Base-by-base conservation (phyloP, 495 filamentous ascomycete species). In the Annulohypoxylon maeteangense region DNA sequence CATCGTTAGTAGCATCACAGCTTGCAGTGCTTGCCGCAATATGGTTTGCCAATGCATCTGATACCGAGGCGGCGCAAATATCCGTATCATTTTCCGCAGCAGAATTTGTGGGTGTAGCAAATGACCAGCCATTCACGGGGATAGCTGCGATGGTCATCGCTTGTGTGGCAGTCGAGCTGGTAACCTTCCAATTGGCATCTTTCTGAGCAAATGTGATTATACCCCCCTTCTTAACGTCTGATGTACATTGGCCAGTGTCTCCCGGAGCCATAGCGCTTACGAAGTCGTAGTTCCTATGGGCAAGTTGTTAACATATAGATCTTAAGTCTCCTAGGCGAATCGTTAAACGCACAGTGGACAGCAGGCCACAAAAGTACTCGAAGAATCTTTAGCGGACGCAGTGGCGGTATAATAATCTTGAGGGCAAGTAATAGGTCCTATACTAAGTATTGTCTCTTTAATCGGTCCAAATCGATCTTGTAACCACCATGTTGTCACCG, bases 401-500 rank as follows among this genome's bases (percentile, higher is more conserved):
- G 66, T 69, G 7, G 76, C 76, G 7, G 76, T 78, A 36, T 69
- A 75, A 38, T 78, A 78, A 32, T 75, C 76, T 54, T 75, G 57
- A 10, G 76, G 76, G 22, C 76, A 78, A 8, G 66, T 71, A 48
- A 78, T 36, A 18, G 75, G 64, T 11, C 65, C 75, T 23, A 77
- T 34, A 32, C 75, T 77, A 4, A 71, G 10, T 60, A 72, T 22
- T 36, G 73, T 74, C 11, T 65, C 63, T 14, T 44, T 11, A 6
- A 50, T 62, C 12, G 74, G 60, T 4, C 65, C 59, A 11, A 57
- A 25, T 6, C 47, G 60, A 40, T 71, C 65, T 44, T 76, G 74
- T 25, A 69, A 11, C 76, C 76, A 78, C 76, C 76, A 78, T 8
- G 67, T 70, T 6, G 74, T 76, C 47, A 71, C 74, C 18, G 68